Base-by-base conservation (phyloP, 2,329 filamentous ascomycete genomes). In the Tolypocladium endophyticum region DNA sequence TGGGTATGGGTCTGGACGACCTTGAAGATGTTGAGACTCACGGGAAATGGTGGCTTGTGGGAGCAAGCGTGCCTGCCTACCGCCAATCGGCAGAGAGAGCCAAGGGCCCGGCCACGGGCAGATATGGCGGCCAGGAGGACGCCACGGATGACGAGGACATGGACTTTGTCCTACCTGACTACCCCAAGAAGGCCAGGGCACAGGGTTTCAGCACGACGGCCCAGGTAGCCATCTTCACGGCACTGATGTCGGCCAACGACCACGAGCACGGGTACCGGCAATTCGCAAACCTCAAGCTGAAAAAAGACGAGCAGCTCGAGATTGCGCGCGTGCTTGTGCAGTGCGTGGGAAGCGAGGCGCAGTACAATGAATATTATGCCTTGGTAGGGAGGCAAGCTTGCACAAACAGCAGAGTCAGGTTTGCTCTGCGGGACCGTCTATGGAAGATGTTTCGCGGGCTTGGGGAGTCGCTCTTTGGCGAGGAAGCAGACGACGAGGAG, bases 21-120 rank as follows among this genome's bases (percentile, higher is more conserved):
- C 90, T 99, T 57, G 86, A 86, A 63, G 85, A 92, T 62, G 87
- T 88, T 0, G 89, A 93, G 47, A 93, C 89, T 70, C 89, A 87
- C 70, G 94, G 94, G 0, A 97, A 96, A 76, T 99, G 94, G 94
- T 99, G 94, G 94, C 84, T 97, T 25, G 90, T 97, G 6, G 94
- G 94, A 57, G 93, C 94, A n/a, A 96, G 92, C 72, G 97, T 93
- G 84, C 77, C 81, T 4, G 83, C 61, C 25, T 74, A 71, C 57
- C 50, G 38, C 25, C 53, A 61, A 43, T 36, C 35, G 16, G 30
- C 54, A 3, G 59, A 60, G 43, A 61, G 56, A 56, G 57, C 43
- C 61, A 65, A 6, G 65, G 64, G 38, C 58, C 66, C 53, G 59
- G 66, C 53, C 61, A 64, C 20, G 57, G 62, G 25, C 50, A 56